Base-by-base conservation (phyloP, 169 alveolate genomes). In the Plasmodium malariae region DNA sequence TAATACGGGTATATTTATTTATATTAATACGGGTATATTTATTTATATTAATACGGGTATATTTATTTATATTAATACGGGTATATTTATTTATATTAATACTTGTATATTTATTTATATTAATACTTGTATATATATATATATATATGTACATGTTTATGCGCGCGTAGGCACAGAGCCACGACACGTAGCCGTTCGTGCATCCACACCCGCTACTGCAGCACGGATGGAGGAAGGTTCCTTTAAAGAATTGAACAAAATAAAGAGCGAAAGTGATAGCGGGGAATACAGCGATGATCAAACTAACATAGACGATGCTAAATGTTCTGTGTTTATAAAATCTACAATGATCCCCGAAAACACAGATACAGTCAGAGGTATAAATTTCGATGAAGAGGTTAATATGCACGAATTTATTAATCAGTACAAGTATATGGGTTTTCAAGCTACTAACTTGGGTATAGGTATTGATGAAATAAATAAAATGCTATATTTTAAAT, bases 381-480 rank as follows among this genome's bases (percentile, higher is more conserved):
- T 89, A 19, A 78, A 78, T 59, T 92, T 88, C 26, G 96, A 94
- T 19, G 32, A 54, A 34, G 92, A 90, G 54, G 55, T 94, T 1
- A 43, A 78, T 26, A 67, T 94, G 45, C 95, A 90, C 43, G 73
- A 83, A 14, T 63, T 94, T 24, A 88, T 94, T n/a, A 80, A 85
- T 32, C 78, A 70, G 48, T 94, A 88, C 60, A 94, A 92, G 55
- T 80, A 70, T 57, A 78, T 92, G 73, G 96, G 96, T 11, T 94
- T 94, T 55, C 96, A 94, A 74, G 95, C 96, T 9, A 94, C 96
- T 3, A 85, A 94, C 40, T 89, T 94, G 43, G 96, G 96, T n/a
- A 80, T 87, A 78, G 93, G 95, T 0, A 93, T 95, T 6, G 95
- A 94, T 63, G 94, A 92, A 92, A 86, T 94, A 14, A 95, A 94